These are phyloP conservation scores for Lecanosticta acicola DNA, from an alignment of 2,329 filamentous ascomycete species.

Conservation along the genomic window DNA sequence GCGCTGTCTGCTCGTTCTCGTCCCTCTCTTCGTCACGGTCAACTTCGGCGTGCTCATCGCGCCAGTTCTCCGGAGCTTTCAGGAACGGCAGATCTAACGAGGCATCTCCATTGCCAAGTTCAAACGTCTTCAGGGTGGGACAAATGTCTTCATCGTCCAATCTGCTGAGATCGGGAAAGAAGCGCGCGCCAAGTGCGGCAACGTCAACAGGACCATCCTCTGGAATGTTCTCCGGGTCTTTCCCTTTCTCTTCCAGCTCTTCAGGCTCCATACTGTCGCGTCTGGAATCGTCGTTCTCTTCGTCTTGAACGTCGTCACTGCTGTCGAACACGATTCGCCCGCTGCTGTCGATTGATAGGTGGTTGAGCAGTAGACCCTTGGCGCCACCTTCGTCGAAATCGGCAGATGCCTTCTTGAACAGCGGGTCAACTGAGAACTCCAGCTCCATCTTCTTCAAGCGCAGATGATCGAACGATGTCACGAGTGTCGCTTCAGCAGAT, in stretches of 20 bases:
- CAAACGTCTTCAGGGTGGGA: slow-evolving; percentile 88
- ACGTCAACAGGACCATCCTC: slow-evolving; percentile 75
- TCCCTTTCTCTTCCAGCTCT: slow-evolving; percentile 40
- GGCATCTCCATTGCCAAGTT: slow-evolving; percentile 78
- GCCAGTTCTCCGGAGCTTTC: slow-evolving; percentile 78
- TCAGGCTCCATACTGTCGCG: slow-evolving; percentile 38
- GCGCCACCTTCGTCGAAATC: slow-evolving; percentile 98
- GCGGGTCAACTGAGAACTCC: slow-evolving; percentile 89
- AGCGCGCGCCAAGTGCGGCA: slow-evolving; percentile 64
- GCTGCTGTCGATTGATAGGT: slow-evolving; percentile 87
- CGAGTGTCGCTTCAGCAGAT: slow-evolving; percentile 88
- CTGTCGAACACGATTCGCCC: slow-evolving; percentile 97
- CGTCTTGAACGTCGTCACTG: slow-evolving; percentile 72
- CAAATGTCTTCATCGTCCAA: slow-evolving; percentile 89
- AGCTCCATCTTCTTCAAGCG: slow-evolving; percentile 97
- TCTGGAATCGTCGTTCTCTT: slow-evolving; percentile 33
- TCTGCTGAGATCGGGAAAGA: slow-evolving; percentile 73
- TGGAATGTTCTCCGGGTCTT: slow-evolving; percentile 39
- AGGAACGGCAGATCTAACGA: slow-evolving; percentile 88
- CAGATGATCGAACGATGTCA: slow-evolving; percentile 77
- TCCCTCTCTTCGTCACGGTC: slow-evolving; percentile 53
- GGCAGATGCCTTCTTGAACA: slow-evolving; percentile 99
- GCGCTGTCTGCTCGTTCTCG: slow-evolving; percentile 40
- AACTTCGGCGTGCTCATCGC: slow-evolving; percentile 51
- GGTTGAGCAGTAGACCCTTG: slow-evolving; percentile 89